phyloP scores from a whole-genome alignment of 352 stramenopile genomes.

The Phytopythium cucurbitacearum region DNA sequence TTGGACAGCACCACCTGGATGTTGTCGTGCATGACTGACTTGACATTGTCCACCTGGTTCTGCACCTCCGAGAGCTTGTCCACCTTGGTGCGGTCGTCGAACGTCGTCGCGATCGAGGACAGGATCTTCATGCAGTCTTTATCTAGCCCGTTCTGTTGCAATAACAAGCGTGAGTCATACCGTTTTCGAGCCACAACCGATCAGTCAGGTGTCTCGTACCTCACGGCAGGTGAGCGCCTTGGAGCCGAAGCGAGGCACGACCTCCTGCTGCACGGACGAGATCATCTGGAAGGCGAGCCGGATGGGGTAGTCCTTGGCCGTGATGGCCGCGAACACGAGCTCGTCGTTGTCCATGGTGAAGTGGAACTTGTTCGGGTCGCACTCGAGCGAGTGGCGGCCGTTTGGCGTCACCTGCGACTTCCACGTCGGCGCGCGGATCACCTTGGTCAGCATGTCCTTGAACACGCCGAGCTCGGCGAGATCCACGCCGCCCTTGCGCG shows the following conservation, averaged over 20 bases:
- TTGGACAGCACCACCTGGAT: slow-evolving; percentile 85
- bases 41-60: slow-evolving; percentile 76
- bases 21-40: slow-evolving; percentile 86
- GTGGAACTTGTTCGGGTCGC: slow-evolving; percentile 86
- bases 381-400: slow-evolving; percentile 80
- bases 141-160: slow-evolving; percentile 52
- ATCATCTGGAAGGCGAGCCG: slow-evolving; percentile 83
- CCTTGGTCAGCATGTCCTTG: slow-evolving; percentile 79
- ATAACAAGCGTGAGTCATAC: not conserved
- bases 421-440: slow-evolving; percentile 80
- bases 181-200: not conserved
- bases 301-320: slow-evolving; percentile 78
- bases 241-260: slow-evolving; percentile 69
- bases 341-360: slow-evolving; percentile 89
- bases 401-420: slow-evolving; percentile 86
- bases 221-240: slow-evolving; percentile 77
- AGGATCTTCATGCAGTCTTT: slow-evolving; percentile 75
- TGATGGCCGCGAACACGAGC: slow-evolving; percentile 79
- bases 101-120: slow-evolving; percentile 54
- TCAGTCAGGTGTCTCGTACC: slow-evolving; percentile 16
- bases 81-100: slow-evolving; percentile 83
- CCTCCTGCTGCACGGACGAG: slow-evolving; percentile 63
- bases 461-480: slow-evolving; percentile 57
- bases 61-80: slow-evolving; percentile 86
- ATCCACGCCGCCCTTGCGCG: slow-evolving; percentile 34